Conservation (phyloP, 129 eudicot species). For the Artemisia tridentata region DNA sequence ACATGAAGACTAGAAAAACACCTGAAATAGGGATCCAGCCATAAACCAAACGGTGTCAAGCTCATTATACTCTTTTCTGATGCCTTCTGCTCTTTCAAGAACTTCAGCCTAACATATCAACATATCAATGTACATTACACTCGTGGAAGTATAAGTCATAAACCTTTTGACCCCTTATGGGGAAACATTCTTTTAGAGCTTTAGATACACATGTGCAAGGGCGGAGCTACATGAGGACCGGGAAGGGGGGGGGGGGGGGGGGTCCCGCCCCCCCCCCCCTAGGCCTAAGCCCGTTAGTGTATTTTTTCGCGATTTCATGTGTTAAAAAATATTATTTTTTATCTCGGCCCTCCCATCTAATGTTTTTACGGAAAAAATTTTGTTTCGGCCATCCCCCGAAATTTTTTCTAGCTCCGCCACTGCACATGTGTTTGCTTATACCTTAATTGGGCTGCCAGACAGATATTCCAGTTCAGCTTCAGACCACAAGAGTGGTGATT, state of each 20-base stretch:
- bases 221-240: too few relatives aligned
- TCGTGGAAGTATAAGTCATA: neutral
- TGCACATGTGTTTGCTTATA: constrained; percentile 19
- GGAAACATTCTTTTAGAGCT: neutral
- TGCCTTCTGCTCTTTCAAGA: constrained; percentile 89
- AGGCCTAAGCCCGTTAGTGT: too few relatives aligned
- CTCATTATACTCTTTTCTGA: constrained; percentile 89
- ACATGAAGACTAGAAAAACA: constrained; percentile 21
- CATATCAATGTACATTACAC: neutral
- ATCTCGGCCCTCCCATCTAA: too few relatives aligned
- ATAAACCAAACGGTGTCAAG: constrained; percentile 99
- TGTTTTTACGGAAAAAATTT: too few relatives aligned
- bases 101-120: constrained; percentile 65
- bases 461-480: constrained; percentile 71
- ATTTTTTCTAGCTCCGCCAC: too few relatives aligned
- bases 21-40: constrained; percentile 99
- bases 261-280: too few relatives aligned
- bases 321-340: too few relatives aligned
- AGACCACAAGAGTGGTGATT: constrained; percentile 92
- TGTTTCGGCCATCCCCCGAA: too few relatives aligned
- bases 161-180: constrained; percentile 2
- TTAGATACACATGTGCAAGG: neutral
- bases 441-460: constrained; percentile 91
- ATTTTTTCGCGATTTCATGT: too few relatives aligned
- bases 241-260: too few relatives aligned